Evolutionary conservation across 208 protist species (phyloP), one percentile per base, ranked within the genome.

Genomic region (Balamuthia mandrillaris): DNA sequence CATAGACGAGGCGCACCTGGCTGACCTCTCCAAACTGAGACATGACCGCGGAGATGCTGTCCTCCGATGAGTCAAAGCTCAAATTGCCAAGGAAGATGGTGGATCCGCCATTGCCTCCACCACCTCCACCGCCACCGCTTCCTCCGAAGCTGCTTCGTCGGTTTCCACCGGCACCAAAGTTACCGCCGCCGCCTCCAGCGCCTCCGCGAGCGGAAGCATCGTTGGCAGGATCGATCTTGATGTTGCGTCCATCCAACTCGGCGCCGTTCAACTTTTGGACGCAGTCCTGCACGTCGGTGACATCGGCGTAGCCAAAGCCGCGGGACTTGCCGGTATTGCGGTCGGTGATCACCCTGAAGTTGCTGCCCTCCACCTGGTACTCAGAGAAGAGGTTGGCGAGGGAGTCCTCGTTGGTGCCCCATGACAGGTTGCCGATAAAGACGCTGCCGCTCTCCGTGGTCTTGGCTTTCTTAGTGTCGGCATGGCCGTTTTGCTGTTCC

Each of bases 41-140:
- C n/a, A 72, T 35, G 24, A 42, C 63, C n/a, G 7, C 63, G 41
- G 41, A 72, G 63, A 72, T 45, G 63, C 63, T 72, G 63, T 72
- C 63, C 63, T 72, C 63, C 29, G 63, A 51, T 9, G 63, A 72
- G 63, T 72, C 33, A 42, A 72, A 72, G 5, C 41, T 51, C n/a
- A 72, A 42, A 42, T 72, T 72, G 63, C 63, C 63, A 1, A 72
- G 63, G 63, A 72, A 72, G 63, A 72, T 42, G 63, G 44, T 72
- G 63, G 41, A 35, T 21, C 24, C 56, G n/a, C 56, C 21, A 29
- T 14, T 33, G n/a, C 56, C 56, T 5, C 56, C 56, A 29, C 54
- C 54, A 29, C 56, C 47, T 52, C 18, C 47, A 52, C 47, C 47
- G 18, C 60, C 60, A n/a, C 58, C 21, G 24, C 10, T 66, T 10